These are phyloP conservation scores for Lipomyces yamadae DNA, from an alignment of 805 yeast genomes.

Conservation along the genomic window DNA sequence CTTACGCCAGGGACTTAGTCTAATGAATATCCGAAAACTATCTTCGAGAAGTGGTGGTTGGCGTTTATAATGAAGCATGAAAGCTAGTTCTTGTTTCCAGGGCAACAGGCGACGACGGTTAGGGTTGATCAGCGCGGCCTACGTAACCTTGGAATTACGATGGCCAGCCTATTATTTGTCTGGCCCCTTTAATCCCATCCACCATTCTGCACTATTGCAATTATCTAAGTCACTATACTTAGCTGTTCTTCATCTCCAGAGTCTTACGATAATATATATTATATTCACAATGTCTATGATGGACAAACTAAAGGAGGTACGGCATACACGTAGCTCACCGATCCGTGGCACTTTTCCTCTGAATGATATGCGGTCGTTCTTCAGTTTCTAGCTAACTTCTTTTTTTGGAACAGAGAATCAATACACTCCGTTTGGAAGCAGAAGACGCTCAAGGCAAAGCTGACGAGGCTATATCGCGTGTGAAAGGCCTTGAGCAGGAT, in stretches of 20 bases:
- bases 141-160: no score
- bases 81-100: background rate
- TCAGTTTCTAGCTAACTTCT: background rate
- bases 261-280: background rate
- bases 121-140: no score
- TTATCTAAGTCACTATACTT: background rate
- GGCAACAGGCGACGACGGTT: background rate
- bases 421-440: constrained; percentile 88
- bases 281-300: constrained; percentile 42
- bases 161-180: background rate
- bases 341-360: background rate
- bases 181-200: background rate
- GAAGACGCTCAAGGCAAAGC: constrained; percentile 97
- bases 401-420: constrained; percentile 64
- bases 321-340: constrained; percentile 37
- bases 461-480: constrained; percentile 78
- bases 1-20: background rate
- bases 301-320: constrained; percentile 58
- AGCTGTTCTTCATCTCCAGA: background rate
- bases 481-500: constrained; percentile 92
- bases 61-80: background rate
- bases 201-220: background rate
- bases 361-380: background rate
- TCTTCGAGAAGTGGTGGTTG: background rate
- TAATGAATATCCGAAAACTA: background rate